Base-by-base conservation (phyloP, 768 basidiomycete species). In the Suillus spraguei region DNA sequence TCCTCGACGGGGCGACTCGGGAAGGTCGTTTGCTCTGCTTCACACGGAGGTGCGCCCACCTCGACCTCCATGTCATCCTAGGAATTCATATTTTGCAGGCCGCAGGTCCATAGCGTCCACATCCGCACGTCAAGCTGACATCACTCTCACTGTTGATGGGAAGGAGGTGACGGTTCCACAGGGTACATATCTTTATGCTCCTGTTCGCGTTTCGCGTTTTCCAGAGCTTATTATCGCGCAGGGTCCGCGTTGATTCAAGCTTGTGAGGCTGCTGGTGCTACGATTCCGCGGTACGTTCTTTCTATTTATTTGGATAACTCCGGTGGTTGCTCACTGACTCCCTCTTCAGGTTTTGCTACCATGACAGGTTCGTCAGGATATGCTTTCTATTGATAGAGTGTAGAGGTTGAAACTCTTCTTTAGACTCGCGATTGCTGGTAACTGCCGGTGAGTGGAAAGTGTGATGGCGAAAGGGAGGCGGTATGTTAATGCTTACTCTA, bases 81-180 rank as follows among this genome's bases (percentile, higher is more conserved):
- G 32, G 58, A 54, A 35, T 63, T 68, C 0, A 66, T 58, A 4
- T 47, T 22, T 64, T 67, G 11, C 59, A 90, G 90, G 81, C 70
- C 83, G 82, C 65, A 81, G 89, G 64, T 80, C 82, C 39, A 83
- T 93, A 72, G 79, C 88, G 13, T 89, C 92, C 44, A 85, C 89
- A 2, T 83, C 90, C 20, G 75, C 82, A 63, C 82, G 85, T 63
- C 83, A 82, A 70, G 90, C 90, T 52, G 91, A 94, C 68, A 90
- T 98, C 68, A 97, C 95, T 38, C 80, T 99, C 36, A 97, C 95
- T 2, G 90, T 99, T 47, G 96, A 99, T 77, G 97, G 97, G 66
- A 97, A 96, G 78, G 91, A 95, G 80, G 95, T 99, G 24, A 95
- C 94, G 2, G 95, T 99, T 42, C 95, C 95, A 33, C 95, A 97